Conservation (phyloP, 257 asterid genomes). For the Petunia secreta region DNA sequence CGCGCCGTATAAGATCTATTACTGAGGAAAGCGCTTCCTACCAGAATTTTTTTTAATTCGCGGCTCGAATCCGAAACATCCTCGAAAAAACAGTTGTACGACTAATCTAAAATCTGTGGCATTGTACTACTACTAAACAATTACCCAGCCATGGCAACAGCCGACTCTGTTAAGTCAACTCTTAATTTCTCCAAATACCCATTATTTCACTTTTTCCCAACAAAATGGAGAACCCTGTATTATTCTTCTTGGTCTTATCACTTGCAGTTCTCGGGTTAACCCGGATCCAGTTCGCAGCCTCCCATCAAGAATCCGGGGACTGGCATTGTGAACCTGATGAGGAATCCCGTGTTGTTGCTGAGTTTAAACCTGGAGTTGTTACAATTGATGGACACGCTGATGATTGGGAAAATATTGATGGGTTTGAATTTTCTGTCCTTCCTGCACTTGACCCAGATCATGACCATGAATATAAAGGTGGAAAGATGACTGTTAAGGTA, state of each 20-base stretch:
- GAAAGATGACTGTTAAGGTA: conserved; percentile 82
- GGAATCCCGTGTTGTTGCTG: conserved; percentile 63
- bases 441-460: conserved; percentile 90
- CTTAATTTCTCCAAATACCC: neutral
- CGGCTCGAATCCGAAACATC: conserved; percentile 13
- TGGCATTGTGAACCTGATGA: conserved; percentile 73
- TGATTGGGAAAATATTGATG: conserved; percentile 69
- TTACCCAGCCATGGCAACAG: conserved; percentile 16
- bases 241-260: conserved; percentile 33
- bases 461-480: conserved; percentile 66
- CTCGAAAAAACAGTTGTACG: conserved; percentile 25
- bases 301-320: conserved; percentile 74
- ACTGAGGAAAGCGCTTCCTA: too few relatives aligned
- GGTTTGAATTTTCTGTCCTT: conserved; percentile 76
- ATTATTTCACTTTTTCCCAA: neutral
- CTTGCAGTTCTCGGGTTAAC: conserved; percentile 33
- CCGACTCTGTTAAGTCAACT: neutral
- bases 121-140: neutral
- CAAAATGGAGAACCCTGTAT: neutral
- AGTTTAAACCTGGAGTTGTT: conserved; percentile 63
- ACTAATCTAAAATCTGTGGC: neutral
- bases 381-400: conserved; percentile 75
- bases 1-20: too few relatives aligned
- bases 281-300: conserved; percentile 37
- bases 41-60: too few relatives aligned